A percentile compares a stretch with the other conserved stretches of the same genome.
phyloP scores from a whole-genome alignment of 805 yeast species.

The Myxozyma neotropica region DNA sequence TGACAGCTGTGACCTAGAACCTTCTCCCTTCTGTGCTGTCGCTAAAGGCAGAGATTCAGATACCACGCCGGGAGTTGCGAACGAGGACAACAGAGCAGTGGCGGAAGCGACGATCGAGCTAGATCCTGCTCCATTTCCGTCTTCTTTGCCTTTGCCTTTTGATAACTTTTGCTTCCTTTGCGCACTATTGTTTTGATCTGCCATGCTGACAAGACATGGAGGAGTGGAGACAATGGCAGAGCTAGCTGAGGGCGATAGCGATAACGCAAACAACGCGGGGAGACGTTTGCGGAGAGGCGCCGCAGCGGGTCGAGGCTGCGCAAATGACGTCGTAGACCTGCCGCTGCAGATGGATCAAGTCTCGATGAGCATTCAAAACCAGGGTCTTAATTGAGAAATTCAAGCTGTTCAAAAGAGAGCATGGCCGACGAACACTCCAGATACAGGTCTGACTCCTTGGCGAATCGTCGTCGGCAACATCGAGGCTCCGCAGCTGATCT shows the following conservation, averaged over 20 bases:
- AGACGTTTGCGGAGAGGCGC: neutral
- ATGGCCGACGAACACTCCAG: too few species aligned
- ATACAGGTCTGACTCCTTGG: too few species aligned
- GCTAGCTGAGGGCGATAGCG: neutral
- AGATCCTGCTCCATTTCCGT: neutral
- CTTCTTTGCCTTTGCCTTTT: slow-evolving; percentile 3
- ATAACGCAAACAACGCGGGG: neutral
- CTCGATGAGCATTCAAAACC: too few species aligned
- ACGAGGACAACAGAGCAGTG: slow-evolving; percentile 13
- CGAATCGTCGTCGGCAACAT: too few species aligned
- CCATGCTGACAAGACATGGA: neutral
- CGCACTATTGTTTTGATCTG: neutral
- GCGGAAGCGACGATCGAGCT: slow-evolving; percentile 13
- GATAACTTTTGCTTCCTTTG: neutral
- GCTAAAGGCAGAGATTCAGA: slow-evolving; percentile 9
- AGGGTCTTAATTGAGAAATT: too few species aligned
- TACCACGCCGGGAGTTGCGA: slow-evolving; percentile 16
- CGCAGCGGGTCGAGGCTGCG: neutral
- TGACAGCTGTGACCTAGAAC: neutral
- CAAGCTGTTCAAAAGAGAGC: too few species aligned
- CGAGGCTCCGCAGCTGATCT: too few species aligned
- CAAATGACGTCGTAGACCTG: too few species aligned
- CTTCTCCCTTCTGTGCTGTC: neutral
- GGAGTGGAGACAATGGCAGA: too few species aligned
- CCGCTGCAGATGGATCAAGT: too few species aligned